Conservation (phyloP, 257 asterid genomes). For the Hygrophila difformis region DNA sequence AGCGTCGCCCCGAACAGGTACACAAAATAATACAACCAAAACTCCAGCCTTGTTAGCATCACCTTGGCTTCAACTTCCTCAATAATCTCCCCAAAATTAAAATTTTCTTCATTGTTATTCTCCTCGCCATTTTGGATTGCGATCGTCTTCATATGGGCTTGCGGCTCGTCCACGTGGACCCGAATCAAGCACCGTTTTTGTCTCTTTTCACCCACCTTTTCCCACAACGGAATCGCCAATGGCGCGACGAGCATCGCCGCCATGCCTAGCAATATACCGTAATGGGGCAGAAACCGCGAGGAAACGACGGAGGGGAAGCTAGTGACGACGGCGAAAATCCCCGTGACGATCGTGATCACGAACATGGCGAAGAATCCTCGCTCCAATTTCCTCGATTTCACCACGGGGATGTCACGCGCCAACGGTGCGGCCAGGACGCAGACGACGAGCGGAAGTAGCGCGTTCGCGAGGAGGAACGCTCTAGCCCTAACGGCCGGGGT, state of each 20-base stretch:
- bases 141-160: too few species aligned
- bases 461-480: slow-evolving; percentile 34
- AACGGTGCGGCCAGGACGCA: slow-evolving; percentile 30
- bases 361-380: slow-evolving; percentile 43
- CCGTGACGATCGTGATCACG: slow-evolving; percentile 30
- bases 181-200: slow-evolving; percentile 46
- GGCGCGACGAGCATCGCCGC: slow-evolving; percentile 30
- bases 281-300: slow-evolving; percentile 8
- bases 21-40: slow-evolving; percentile 60
- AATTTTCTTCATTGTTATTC: too few species aligned
- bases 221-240: slow-evolving; percentile 35
- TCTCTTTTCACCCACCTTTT: slow-evolving; percentile 30
- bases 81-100: too few species aligned
- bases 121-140: too few species aligned
- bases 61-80: too few species aligned
- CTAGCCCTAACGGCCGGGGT: slow-evolving; percentile 32
- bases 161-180: slow-evolving; percentile 18
- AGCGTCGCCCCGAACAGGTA: slow-evolving; percentile 67
- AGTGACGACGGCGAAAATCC: slow-evolving; percentile 46
- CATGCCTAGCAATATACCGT: slow-evolving; percentile 17
- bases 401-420: slow-evolving; percentile 19
- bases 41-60: slow-evolving; percentile 20
- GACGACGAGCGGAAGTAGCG: slow-evolving; percentile 37
- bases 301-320: slow-evolving; percentile 25
- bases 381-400: slow-evolving; percentile 30